Evolutionary conservation across 179 eudicot genomes (phyloP), one percentile per base, ranked within the genome.

Genomic region (Beta corolliflora): DNA sequence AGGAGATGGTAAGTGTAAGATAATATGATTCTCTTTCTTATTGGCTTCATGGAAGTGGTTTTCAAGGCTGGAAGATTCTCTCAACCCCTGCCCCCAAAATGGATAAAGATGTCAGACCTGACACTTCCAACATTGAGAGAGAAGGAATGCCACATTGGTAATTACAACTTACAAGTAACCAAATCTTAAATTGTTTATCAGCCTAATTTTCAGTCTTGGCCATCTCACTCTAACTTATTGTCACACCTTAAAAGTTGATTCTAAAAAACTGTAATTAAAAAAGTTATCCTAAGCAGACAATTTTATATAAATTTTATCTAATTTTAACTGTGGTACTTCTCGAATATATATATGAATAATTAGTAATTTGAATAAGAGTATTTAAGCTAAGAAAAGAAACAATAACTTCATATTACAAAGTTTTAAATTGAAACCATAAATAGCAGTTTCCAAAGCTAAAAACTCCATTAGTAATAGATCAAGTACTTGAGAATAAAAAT

Each of bases 61-160:
- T 82, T 79, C 87, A 79, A 79, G 88, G 88, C 88, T 85, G 88
- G 85, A 85, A 85, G 88, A 85, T 82, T 85, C 85, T 82, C 81
- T 70, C 77, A 77, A 19, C 71, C 68, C 60, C 74, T 65, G 3
- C 67, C 81, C 75, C 79, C 77, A 67, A 81, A 73, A 75, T 79
- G 78, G 88, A 85, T 85, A 82, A 85, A 85, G 83, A 79, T 85
- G 88, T 85, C 85, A 85, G 85, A 75, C 12, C 76, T 84, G 84
- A 84, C 84, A 78, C 54, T 81, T 14, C 77, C 76, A 77, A 73
- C 81, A 41, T 68, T 25, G 7, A 73, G 23, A 56, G 46, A 69
- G 18, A 46, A 16, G 60, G 18, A 46, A 16, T 58, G 61, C 31
- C 14, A 71, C 50, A 61, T 29, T 72, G 71, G 67, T 71, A 71